Base-by-base conservation (phyloP, 2,329 filamentous ascomycete species). In the Leptographium lundbergii region DNA sequence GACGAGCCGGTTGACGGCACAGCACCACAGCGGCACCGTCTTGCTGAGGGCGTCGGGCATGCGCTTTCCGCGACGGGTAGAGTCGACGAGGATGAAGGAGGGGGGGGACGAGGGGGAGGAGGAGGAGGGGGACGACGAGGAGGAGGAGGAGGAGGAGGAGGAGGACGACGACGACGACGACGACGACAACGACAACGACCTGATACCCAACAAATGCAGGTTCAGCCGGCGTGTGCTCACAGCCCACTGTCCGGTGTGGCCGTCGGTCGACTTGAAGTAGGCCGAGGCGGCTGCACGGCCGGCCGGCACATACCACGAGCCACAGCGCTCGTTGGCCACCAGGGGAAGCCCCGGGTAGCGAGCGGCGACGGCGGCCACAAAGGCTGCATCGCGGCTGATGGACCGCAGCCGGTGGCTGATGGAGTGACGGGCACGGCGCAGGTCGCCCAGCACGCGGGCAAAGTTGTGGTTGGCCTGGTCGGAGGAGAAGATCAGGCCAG, bases 181-280 rank as follows among this genome's bases (percentile, higher is more conserved):
- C 27, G 4, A 4, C 4, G 32, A 34, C 5, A 34, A 34, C 6
- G 32, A 34, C 32, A 2, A 9, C 48, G 91, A 67, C 39, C n/a
- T n/a, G n/a, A n/a, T n/a, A n/a, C 84, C 78, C 56, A 96, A 70
- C 19, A 97, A 69, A 63, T 95, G 88, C 66, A 96, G 69, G 69
- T 99, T 99, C 67, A 97, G 73, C 63, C 94, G 79, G 63, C 94
- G 77, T 25, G 86, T 81, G 72, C 89, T 96, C 69, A 97, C 96
- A 62, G 85, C 82, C 94, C 94, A 99, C 67, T 95, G 85, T 10
- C 89, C 86, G 57, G 85, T 84, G 70, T 99, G 94, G 1, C 94
- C 94, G 73, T 99, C 94, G 2, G 94, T 99, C 72, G 89, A 95
- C 77, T 99, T 99, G 74, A 97, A 99, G 73, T 97, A 99, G 36